Percentiles rank a stretch among this genome's conserved stretches.
These are phyloP conservation scores for Nicotiana benthamiana DNA, from an alignment of 257 asterid species.

Conservation along the genomic window DNA sequence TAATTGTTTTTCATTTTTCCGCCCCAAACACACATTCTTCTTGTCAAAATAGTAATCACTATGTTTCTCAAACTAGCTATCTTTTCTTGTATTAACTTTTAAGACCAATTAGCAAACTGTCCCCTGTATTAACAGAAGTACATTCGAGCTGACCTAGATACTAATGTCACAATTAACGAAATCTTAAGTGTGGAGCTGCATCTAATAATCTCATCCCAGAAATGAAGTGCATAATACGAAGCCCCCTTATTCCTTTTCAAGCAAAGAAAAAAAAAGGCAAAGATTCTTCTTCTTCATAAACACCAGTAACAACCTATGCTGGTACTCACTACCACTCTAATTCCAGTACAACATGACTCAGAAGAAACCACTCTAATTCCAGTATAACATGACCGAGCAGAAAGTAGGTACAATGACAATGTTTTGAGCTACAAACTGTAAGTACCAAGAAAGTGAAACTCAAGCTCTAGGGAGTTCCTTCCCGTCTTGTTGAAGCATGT, in stretches of 20 bases:
- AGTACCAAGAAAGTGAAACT: background rate
- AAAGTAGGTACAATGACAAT: background rate
- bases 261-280: background rate
- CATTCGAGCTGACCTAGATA: no score
- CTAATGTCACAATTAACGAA: background rate
- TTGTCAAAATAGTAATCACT: no score
- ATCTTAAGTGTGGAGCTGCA: background rate
- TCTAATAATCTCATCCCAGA: background rate
- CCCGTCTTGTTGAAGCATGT: conserved; percentile 52
- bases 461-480: conserved; percentile 35
- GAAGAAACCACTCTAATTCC: background rate
- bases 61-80: no score
- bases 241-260: background rate
- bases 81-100: no score
- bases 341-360: no score
- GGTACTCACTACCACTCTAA: no score
- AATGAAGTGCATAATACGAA: background rate
- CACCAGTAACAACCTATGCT: no score
- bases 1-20: no score
- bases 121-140: no score
- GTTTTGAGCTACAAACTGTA: background rate
- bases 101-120: no score
- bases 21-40: no score
- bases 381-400: background rate
- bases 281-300: background rate